Evolutionary conservation across 495 filamentous ascomycete genomes (phyloP).

Genomic region (Amphirosellinia nigrospora): DNA sequence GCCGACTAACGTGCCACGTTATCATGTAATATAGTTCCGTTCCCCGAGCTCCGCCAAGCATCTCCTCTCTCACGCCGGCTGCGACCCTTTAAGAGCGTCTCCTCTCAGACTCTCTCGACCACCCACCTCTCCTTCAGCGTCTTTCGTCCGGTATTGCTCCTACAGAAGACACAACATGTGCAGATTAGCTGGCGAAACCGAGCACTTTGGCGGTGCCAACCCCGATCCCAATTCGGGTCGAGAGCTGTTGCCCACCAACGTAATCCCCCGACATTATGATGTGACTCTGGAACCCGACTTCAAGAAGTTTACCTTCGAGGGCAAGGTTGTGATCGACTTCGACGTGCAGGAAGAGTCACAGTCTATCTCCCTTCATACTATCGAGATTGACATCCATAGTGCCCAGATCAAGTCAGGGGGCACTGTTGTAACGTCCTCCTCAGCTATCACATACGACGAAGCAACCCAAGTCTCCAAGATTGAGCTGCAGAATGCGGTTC

Average conservation of each 20-base stretch:
- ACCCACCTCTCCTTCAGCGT: slow-evolving; percentile 31
- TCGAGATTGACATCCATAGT: slow-evolving; percentile 83
- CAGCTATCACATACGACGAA: slow-evolving; percentile 65
- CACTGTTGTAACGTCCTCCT: slow-evolving; percentile 55
- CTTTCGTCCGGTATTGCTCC: slow-evolving; percentile 54
- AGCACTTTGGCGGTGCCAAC: slow-evolving; percentile 51
- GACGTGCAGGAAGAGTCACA: slow-evolving; percentile 85
- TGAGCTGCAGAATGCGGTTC: slow-evolving; percentile 63
- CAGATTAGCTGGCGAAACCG: slow-evolving; percentile 51
- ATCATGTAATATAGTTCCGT: slow-evolving; percentile 14
- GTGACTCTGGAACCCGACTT: slow-evolving; percentile 77
- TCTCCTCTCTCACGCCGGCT: slow-evolving; percentile 29
- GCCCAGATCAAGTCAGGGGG: slow-evolving; percentile 67
- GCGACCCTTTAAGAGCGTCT: slow-evolving; percentile 27
- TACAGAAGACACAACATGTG: slow-evolving; percentile 64
- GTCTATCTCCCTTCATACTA: slow-evolving; percentile 85
- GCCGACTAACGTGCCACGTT: slow-evolving; percentile 15
- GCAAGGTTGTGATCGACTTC: slow-evolving; percentile 73
- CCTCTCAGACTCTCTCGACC: slow-evolving; percentile 31
- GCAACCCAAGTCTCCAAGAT: slow-evolving; percentile 68
- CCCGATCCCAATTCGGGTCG: slow-evolving; percentile 52
- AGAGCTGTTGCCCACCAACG: slow-evolving; percentile 68
- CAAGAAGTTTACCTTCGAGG: slow-evolving; percentile 71
- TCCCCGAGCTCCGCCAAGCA: slow-evolving; percentile 24
- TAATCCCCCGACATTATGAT: slow-evolving; percentile 71